phyloP scores from a whole-genome alignment of 495 filamentous ascomycete genomes.

The Hypoxylon cercidicola region DNA sequence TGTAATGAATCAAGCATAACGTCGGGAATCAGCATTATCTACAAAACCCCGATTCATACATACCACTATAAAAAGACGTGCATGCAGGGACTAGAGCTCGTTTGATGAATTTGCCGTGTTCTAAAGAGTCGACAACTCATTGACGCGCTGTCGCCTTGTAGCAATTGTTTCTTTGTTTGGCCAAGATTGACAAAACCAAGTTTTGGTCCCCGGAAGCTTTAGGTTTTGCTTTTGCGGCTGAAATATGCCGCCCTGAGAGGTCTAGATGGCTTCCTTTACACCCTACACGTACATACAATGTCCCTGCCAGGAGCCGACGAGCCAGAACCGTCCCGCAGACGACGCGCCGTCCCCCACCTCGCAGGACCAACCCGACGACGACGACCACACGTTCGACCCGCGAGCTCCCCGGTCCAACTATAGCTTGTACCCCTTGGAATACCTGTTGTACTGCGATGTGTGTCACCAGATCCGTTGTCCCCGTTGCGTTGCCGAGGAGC shows the following conservation, averaged over 20 bases:
- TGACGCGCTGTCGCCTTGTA: background rate
- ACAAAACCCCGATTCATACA: background rate
- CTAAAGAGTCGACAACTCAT: background rate
- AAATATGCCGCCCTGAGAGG: constrained; percentile 41
- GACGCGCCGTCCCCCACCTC: constrained; percentile 49
- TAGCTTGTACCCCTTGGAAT: constrained; percentile 91
- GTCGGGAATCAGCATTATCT: background rate
- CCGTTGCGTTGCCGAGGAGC: constrained; percentile 89
- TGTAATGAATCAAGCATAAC: background rate
- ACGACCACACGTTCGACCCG: constrained; percentile 87
- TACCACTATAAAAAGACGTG: background rate
- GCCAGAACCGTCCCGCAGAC: constrained; percentile 54
- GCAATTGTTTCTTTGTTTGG: background rate
- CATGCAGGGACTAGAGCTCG: too few species aligned
- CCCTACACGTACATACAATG: constrained; percentile 95
- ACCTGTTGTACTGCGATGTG: constrained; percentile 94
- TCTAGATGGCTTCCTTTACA: constrained; percentile 75
- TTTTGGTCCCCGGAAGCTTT: constrained; percentile 6
- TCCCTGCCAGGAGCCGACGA: constrained; percentile 77
- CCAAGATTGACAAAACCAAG: background rate
- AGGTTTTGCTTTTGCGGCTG: constrained; percentile 13
- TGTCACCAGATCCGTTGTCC: constrained; percentile 96
- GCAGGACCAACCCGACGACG: constrained; percentile 63
- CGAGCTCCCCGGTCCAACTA: constrained; percentile 84
- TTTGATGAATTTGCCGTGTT: too few species aligned